Conservation (phyloP, 2,329 filamentous ascomycete species). For the Paecilomyces formosus region DNA sequence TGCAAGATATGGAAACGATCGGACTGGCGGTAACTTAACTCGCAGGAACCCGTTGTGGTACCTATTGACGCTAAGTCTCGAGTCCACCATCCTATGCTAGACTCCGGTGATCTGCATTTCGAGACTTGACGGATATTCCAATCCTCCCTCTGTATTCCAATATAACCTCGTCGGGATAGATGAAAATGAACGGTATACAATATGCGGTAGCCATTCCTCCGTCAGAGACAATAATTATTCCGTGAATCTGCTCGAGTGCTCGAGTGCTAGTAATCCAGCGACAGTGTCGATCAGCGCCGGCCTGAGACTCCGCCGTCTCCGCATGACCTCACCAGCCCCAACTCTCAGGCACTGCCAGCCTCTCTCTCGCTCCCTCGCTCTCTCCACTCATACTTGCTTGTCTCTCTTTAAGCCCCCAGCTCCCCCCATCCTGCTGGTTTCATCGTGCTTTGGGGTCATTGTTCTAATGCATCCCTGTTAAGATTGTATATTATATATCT, state of each 20-base stretch:
- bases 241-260: too few species aligned
- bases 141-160: not conserved
- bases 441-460: not conserved
- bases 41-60: not conserved
- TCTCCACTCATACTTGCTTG: not conserved
- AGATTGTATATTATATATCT: not conserved
- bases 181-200: too few species aligned
- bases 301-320: constrained; percentile 4
- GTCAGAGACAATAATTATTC: too few species aligned
- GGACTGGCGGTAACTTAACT: not conserved
- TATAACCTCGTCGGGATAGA: too few species aligned
- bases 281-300: not conserved
- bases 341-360: not conserved
- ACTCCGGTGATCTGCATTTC: not conserved
- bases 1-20: not conserved
- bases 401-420: not conserved
- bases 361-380: too few species aligned
- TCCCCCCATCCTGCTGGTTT: not conserved
- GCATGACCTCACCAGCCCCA: constrained; percentile 17
- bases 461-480: not conserved
- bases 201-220: too few species aligned
- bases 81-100: not conserved
- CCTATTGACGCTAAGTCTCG: not conserved
- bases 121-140: not conserved
- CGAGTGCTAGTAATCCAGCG: too few species aligned